phyloP scores from a whole-genome alignment of 305 asterid genomes.

The Coffea humblotiana region DNA sequence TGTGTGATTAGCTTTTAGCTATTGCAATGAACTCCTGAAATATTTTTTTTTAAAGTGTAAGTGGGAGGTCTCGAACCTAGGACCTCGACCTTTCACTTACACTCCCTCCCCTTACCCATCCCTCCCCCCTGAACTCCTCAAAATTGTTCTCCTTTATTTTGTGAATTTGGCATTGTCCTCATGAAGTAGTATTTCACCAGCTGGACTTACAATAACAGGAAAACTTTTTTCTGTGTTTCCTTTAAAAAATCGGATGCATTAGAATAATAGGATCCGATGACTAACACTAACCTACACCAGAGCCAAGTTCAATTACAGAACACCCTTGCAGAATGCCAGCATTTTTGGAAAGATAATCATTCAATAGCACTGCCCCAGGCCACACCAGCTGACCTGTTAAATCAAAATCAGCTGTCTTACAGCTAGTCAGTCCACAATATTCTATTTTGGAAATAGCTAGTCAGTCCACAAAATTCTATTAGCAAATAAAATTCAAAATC shows the following conservation, averaged over 20 bases:
- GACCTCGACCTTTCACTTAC: no score
- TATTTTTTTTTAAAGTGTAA: no score
- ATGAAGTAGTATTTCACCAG: neutral
- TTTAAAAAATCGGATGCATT: neutral
- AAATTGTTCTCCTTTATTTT: neutral
- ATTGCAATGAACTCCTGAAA: neutral
- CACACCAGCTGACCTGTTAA: constrained; percentile 96
- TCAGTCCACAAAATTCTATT: neutral
- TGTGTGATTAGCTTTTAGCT: neutral
- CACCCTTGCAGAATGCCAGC: constrained; percentile 62
- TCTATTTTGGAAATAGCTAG: neutral
- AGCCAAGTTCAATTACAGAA: constrained; percentile 85
- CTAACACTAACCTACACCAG: constrained; percentile 86
- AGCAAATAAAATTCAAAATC: neutral
- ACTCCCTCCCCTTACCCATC: no score
- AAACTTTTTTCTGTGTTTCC: neutral
- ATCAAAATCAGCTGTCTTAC: constrained; percentile 87
- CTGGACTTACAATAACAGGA: neutral
- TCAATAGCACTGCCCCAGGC: constrained; percentile 93
- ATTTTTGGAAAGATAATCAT: constrained; percentile 71
- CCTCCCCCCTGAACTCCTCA: neutral
- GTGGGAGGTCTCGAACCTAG: no score
- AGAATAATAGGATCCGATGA: neutral
- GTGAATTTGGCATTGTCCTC: neutral
- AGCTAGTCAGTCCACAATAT: constrained; percentile 33